Conservation (phyloP, 768 basidiomycete species). For the Suillus alpinus region DNA sequence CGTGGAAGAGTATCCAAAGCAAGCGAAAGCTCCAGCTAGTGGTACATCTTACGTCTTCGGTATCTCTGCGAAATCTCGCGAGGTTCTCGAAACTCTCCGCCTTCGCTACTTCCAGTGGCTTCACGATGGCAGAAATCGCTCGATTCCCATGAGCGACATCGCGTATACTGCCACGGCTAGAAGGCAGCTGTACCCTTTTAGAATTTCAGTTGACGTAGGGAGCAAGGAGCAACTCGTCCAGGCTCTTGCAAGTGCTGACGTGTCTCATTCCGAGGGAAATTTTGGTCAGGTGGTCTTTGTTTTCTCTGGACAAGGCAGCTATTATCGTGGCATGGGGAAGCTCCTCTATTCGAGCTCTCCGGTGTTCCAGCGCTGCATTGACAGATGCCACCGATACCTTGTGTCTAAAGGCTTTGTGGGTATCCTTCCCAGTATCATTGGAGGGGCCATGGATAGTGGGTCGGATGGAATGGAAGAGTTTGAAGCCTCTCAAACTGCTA, state of each 20-base stretch:
- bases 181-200: conserved; percentile 51
- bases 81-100: conserved; percentile 47
- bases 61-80: conserved; percentile 56
- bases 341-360: conserved; percentile 49
- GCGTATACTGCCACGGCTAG: conserved; percentile 71
- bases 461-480: conserved; percentile 34
- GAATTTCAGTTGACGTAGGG: conserved; percentile 47
- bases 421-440: conserved; percentile 42
- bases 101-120: conserved; percentile 49
- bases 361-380: conserved; percentile 49
- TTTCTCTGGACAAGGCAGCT: conserved; percentile 73
- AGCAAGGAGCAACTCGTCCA: conserved; percentile 44
- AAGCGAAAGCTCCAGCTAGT: background rate
- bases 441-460: conserved; percentile 20
- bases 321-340: conserved; percentile 63
- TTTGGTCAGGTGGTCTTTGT: conserved; percentile 52
- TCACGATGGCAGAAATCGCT: conserved; percentile 21
- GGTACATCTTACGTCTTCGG: conserved; percentile 45
- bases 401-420: conserved; percentile 48
- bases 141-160: conserved; percentile 43
- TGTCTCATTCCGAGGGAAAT: conserved; percentile 28
- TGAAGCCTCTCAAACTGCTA: conserved; percentile 49
- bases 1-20: conserved; percentile 48
- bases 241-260: conserved; percentile 37
- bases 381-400: conserved; percentile 57